These are phyloP conservation scores for Pythium oligandrum DNA, from an alignment of 352 stramenopile genomes.

Conservation along the genomic window DNA sequence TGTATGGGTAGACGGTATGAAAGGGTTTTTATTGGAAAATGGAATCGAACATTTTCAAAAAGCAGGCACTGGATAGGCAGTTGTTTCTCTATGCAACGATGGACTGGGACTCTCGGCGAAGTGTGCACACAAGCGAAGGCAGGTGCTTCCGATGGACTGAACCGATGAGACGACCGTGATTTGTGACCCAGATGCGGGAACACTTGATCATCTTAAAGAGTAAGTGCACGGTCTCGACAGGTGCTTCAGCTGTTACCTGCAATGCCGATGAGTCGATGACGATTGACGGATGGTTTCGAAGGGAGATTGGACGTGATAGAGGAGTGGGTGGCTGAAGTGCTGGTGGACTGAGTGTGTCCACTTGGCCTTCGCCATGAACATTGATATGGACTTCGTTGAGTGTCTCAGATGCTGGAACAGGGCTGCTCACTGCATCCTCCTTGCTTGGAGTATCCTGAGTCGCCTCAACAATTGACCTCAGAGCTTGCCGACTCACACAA, in stretches of 20 bases:
- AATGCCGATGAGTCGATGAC: conserved; percentile 45
- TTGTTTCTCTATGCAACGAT: conserved; percentile 13
- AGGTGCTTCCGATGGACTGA: conserved; percentile 48
- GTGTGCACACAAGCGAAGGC: conserved; percentile 7
- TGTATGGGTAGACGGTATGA: too few species aligned
- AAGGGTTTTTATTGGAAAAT: too few species aligned
- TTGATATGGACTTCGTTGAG: too few species aligned
- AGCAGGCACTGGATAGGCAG: background rate
- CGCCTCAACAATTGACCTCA: conserved; percentile 14
- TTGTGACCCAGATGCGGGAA: conserved; percentile 26
- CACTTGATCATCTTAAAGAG: conserved; percentile 67
- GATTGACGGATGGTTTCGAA: conserved; percentile 19
- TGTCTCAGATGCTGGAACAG: too few species aligned
- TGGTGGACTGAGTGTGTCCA: too few species aligned
- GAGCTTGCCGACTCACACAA: conserved; percentile 26
- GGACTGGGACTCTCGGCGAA: conserved; percentile 7
- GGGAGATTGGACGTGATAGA: background rate
- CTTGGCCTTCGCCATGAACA: too few species aligned
- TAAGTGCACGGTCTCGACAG: conserved; percentile 58
- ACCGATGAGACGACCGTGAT: conserved; percentile 43
- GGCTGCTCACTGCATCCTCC: too few species aligned
- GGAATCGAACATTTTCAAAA: too few species aligned
- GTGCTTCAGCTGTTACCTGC: conserved; percentile 48
- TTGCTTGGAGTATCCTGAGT: conserved; percentile 1
- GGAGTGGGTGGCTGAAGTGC: too few species aligned